These are phyloP conservation scores for Spergularia azorica DNA, from an alignment of 179 eudicot genomes.

Conservation along the genomic window DNA sequence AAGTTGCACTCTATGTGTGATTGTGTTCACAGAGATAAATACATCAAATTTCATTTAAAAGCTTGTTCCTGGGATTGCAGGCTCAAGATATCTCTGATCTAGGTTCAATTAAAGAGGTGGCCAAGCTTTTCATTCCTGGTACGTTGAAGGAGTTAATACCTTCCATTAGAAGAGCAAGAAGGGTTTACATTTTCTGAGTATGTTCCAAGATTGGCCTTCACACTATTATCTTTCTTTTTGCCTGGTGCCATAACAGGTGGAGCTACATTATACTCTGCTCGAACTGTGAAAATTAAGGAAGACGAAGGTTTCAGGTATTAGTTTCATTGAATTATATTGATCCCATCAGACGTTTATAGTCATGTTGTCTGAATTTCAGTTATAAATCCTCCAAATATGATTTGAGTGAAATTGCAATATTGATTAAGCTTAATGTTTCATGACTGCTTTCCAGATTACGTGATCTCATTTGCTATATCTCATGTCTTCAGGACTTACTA, in stretches of 20 bases:
- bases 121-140: conserved; percentile 94
- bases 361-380: too few species aligned
- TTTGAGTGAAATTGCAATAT: too few species aligned
- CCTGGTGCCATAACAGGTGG: conserved; percentile 57
- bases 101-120: conserved; percentile 87
- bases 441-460: not conserved
- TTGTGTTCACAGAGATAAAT: not conserved
- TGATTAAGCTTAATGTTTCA: too few species aligned
- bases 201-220: not conserved
- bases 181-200: not conserved
- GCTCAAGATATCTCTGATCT: conserved; percentile 85
- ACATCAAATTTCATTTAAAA: not conserved
- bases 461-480: conserved; percentile 15
- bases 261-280: conserved; percentile 62
- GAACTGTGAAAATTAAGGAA: conserved; percentile 85
- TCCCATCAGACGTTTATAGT: too few species aligned
- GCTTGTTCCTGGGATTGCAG: conserved; percentile 44
- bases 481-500: conserved; percentile 75
- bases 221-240: conserved; percentile 17
- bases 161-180: not conserved
- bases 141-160: not conserved
- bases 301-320: conserved; percentile 80
- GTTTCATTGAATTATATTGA: too few species aligned
- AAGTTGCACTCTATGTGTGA: not conserved
- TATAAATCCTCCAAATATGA: too few species aligned